Evolutionary conservation across 2,329 filamentous ascomycete genomes (phyloP).

Genomic region (Aspergillus phoenicis): DNA sequence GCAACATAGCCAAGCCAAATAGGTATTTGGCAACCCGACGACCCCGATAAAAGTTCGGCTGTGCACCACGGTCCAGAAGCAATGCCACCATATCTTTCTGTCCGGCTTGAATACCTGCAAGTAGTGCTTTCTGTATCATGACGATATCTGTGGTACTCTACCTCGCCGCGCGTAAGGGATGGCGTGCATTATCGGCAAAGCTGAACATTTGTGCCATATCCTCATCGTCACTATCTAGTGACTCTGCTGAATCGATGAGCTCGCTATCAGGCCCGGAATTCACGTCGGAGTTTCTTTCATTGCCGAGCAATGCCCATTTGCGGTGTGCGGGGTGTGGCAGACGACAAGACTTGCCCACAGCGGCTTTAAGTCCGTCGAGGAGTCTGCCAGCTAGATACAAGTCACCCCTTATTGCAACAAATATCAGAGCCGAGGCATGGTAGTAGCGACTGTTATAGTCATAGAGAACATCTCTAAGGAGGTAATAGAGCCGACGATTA

Average conservation of each 20-base stretch:
- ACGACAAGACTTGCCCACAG: neutral
- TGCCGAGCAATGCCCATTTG: too few relatives aligned
- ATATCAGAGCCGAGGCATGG: neutral
- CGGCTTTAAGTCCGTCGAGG: neutral
- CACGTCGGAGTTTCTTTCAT: too few relatives aligned
- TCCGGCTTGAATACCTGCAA: neutral
- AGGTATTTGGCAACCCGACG: neutral
- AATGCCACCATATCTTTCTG: neutral
- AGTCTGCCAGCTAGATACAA: neutral
- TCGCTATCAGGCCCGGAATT: too few relatives aligned
- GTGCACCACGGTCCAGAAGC: neutral
- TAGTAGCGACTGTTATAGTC: neutral
- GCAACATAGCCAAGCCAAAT: too few relatives aligned
- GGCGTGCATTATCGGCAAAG: neutral
- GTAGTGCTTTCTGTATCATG: neutral
- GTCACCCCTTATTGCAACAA: neutral
- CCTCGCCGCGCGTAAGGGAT: neutral
- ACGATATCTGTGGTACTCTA: neutral
- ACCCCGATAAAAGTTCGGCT: neutral
- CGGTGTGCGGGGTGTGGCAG: neutral
- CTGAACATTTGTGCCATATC: neutral
- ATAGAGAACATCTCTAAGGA: neutral
- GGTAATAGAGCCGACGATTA: neutral
- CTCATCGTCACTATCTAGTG: neutral
- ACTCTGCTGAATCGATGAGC: neutral